Conservation (phyloP, 2,329 filamentous ascomycete genomes). For the Akanthomyces lecanii region DNA sequence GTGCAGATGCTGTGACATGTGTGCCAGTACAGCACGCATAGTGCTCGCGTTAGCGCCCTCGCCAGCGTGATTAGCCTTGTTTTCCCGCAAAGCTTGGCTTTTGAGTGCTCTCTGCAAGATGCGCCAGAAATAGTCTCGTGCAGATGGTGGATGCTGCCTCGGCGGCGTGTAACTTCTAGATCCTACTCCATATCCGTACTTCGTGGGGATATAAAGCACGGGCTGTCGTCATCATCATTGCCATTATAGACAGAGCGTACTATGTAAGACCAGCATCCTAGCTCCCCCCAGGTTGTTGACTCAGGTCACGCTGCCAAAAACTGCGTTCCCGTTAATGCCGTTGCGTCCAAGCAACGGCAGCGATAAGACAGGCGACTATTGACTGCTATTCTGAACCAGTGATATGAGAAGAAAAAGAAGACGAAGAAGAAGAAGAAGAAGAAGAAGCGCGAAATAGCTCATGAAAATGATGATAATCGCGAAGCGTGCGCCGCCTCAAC, state of each 20-base stretch:
- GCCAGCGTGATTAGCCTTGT: neutral
- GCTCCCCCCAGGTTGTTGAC: no score
- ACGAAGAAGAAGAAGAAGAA: no score
- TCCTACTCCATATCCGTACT: neutral
- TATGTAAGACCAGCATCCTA: neutral
- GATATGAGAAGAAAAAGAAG: no score
- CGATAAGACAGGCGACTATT: no score
- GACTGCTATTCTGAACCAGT: no score
- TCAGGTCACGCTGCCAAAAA: neutral
- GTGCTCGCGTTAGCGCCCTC: constrained; percentile 8
- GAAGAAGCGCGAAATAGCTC: no score
- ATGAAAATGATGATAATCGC: no score
- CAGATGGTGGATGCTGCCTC: neutral
- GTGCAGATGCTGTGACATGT: no score
- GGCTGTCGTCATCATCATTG: neutral
- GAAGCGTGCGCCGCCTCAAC: no score
- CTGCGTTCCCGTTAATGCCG: neutral
- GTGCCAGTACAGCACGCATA: neutral
- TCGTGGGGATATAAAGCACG: neutral
- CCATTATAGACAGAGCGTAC: neutral
- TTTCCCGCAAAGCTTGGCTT: neutral
- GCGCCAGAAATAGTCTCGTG: neutral
- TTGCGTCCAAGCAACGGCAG: no score
- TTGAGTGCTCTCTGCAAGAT: no score
- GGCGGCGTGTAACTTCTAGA: neutral